Evolutionary conservation across 495 filamentous ascomycete genomes (phyloP), one percentile per base, ranked within the genome.

Genomic region (Lepidopterella palustris): DNA sequence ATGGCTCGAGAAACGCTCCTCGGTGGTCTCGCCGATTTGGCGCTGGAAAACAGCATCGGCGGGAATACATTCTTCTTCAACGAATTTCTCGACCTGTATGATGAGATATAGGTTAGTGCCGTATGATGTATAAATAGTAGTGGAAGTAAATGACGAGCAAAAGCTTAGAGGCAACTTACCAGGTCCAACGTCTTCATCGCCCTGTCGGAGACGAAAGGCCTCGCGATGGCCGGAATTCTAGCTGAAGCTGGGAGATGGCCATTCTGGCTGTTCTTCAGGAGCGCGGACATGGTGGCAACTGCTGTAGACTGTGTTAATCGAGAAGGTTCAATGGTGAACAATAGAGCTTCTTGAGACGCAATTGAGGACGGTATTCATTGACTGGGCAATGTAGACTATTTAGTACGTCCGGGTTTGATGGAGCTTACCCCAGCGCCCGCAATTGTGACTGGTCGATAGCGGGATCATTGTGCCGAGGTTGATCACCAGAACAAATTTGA

Each of bases 51-150:
- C 78, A 54, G 83, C 75, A 69, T 96, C 90, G 70, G 88, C 88
- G 64, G 73, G 73, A 40, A 95, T 87, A 70, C 91, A 98, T 77
- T 96, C 91, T 72, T 92, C 92, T 71, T 97, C 92, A 59, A 98
- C 92, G 70, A 98, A 97, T 70, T 89, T 90, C 74, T 92, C 88
- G 59, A 97, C 90, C 77, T 92, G 63, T 6, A 18, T 18, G 11
- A 20, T 32, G 40, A 23, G 32, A 13, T 20, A 2, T 45, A 29
- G 2, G n/a, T 45, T 48, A 50, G 47, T 50, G 21, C 47, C 10
- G 47, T 42, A 18, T 3, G 35, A 4, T 10, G 15, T 42, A 15
- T 42, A 11, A 10, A 42, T 15, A 27, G 21, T 21, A 10, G 24
- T 23, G 10, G 21, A 18, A 28, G 11, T 9, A 24, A 52, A 32